Base-by-base conservation (phyloP, 176 grass and related monocot species). In the Oropetium thomaeum region DNA sequence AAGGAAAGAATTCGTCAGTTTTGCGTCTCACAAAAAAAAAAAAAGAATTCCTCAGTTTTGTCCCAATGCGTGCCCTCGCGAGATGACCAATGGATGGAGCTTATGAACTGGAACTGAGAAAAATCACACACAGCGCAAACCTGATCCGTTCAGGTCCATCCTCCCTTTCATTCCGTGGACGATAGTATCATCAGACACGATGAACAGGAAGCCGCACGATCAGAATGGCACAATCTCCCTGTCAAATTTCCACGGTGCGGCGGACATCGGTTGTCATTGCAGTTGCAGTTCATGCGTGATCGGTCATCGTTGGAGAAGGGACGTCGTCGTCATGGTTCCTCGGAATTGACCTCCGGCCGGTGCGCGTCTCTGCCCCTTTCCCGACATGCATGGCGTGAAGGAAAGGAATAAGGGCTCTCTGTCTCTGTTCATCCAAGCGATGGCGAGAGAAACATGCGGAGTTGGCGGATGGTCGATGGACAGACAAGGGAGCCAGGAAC, bases 101-200 rank as follows among this genome's bases (percentile, higher is more conserved):
- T 52, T 5, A 1, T 25, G 34, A 58, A 44, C 14, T 28, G 35
- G 59, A 66, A 27, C 9, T 71, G 65, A 37, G n/a, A 62, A 23
- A 22, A 4, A 38, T 57, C 0, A 0, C 40, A 31, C 53, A 55
- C 10, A 26, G 39, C 7, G 42, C 58, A 58, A 32, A 62, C 88
- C 81, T 31, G 78, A 57, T 43, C 44, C 77, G 19, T 80, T 70
- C 67, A 58, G 65, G 32, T 76, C 73, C 79, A 68, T 92, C n/a
- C 87, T 92, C n/a, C 87, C 91, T 73, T 92, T 94, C 78, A 85
- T 85, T 58, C 75, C 47, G 25, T 90, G 90, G 32, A 84, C 82
- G 67, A n/a, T n/a, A n/a, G n/a, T n/a, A n/a, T n/a, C n/a, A n/a
- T 83, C 87, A 48, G 91, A 83, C 84, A 97, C 85, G 25, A 53